Percentiles rank a stretch among this genome's conserved stretches.
phyloP scores from a whole-genome alignment of 331 rosid species.

The Stylosanthes scabra region DNA sequence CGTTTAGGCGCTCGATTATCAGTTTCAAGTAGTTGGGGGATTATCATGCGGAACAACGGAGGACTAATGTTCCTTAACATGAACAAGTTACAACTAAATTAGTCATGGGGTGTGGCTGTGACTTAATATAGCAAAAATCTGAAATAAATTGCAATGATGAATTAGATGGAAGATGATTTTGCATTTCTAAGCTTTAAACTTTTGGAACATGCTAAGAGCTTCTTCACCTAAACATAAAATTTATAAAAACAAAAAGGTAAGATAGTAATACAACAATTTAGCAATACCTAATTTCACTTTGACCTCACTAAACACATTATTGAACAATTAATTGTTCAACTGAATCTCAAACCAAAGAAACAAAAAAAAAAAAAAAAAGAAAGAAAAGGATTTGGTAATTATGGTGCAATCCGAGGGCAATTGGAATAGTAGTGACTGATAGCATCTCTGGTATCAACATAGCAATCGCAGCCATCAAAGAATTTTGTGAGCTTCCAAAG shows the following conservation, averaged over 20 bases:
- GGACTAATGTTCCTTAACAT: neutral
- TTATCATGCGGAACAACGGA: neutral
- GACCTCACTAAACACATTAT: constrained; percentile 26
- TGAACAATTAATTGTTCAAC: constrained; percentile 50
- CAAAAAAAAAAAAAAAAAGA: too few relatives aligned
- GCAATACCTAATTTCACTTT: neutral
- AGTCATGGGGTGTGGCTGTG: neutral
- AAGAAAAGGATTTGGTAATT: neutral
- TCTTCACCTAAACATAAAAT: neutral
- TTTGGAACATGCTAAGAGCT: neutral
- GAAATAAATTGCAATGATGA: too few relatives aligned
- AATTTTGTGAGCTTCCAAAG: constrained; percentile 59
- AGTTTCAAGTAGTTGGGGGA: neutral
- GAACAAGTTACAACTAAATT: neutral
- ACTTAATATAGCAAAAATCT: too few relatives aligned
- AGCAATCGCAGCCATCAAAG: constrained; percentile 56
- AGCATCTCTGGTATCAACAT: constrained; percentile 85
- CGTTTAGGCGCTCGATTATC: neutral
- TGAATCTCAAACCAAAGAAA: constrained; percentile 19
- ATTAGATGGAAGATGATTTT: neutral
- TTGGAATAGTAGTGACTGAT: constrained; percentile 48
- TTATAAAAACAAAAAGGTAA: constrained; percentile 10
- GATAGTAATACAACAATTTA: constrained; percentile 6
- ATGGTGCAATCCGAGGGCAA: neutral
- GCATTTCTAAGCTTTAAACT: neutral